phyloP scores from a whole-genome alignment of 2,329 filamentous ascomycete species.

The Sclerotinia borealis region DNA sequence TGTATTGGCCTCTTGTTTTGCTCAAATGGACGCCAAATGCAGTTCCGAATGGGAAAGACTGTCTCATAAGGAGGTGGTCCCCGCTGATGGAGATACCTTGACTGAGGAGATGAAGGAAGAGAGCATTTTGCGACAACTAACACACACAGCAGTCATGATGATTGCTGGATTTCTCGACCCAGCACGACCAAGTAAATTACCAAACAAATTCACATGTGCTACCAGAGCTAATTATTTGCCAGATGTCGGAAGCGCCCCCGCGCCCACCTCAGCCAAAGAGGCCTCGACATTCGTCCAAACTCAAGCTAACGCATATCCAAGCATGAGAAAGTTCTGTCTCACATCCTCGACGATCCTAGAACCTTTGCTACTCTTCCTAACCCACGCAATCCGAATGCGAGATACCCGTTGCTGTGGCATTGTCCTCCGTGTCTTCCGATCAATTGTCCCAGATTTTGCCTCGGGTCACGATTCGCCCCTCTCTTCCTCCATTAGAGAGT shows the following conservation, averaged over 20 bases:
- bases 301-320: slow-evolving; percentile 36
- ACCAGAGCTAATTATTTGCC: slow-evolving; percentile 15
- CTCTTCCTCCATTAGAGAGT: slow-evolving; percentile 71
- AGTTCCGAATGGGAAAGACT: slow-evolving; percentile 80
- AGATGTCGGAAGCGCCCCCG: slow-evolving; percentile 1
- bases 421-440: slow-evolving; percentile 79
- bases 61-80: slow-evolving; percentile 53
- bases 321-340: slow-evolving; percentile 77
- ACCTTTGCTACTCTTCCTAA: slow-evolving; percentile 85
- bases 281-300: slow-evolving; percentile 26
- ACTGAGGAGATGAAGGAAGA: slow-evolving; percentile 98
- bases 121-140: slow-evolving; percentile 87
- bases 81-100: slow-evolving; percentile 68
- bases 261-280: slow-evolving; percentile 22
- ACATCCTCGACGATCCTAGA: slow-evolving; percentile 73
- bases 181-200: slow-evolving; percentile 52
- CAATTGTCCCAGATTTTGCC: slow-evolving; percentile 74
- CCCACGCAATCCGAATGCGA: slow-evolving; percentile 80
- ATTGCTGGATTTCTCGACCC: slow-evolving; percentile 85
- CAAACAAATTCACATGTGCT: neutral
- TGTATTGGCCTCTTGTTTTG: slow-evolving; percentile 74
- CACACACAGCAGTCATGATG: slow-evolving; percentile 87
- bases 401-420: slow-evolving; percentile 84
- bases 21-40: slow-evolving; percentile 82
- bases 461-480: slow-evolving; percentile 40